Base-by-base conservation (phyloP, 2,329 filamentous ascomycete genomes). In the Diaporthe ampelina region DNA sequence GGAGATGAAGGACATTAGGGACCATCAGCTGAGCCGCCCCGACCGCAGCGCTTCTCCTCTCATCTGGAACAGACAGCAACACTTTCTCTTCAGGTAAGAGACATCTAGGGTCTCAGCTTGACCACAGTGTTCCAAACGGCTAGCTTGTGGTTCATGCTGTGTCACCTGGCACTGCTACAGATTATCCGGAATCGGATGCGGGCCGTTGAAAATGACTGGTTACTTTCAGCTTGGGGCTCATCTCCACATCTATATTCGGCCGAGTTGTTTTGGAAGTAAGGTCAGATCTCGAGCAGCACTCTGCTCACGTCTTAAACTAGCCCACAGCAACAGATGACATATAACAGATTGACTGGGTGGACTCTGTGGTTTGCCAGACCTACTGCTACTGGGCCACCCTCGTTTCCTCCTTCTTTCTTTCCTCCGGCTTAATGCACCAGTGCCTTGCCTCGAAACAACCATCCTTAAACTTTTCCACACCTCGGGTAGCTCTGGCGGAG, bases 71-170 rank as follows among this genome's bases (percentile, higher is more conserved):
- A 52, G 24, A 21, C 13, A 26, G 48, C 32, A 21, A 3, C 8
- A 5, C 17, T 3, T 52, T n/a, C 21, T 40, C 21, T 15, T 15
- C 3, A 68, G n/a, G 4, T 24, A 24, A 21, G 7, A 26, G 48
- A 40, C n/a, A 1, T 9, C 10, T 9, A 37, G n/a, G 52, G 63
- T 68, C 63, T 68, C 63, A 68, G 48, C n/a, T 68, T 68, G 63
- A 54, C n/a, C 48, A 40, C 15, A n/a, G 26, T 68, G 48, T n/a
- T 7, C 21, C 32, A 54, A 68, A 54, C 48, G n/a, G 15, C n/a
- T 40, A 32, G 40, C 63, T 40, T 68, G n/a, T 11, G 32, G 48
- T 68, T 54, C 63, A 68, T 68, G 48, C 21, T 68, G 63, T 54
- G 63, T 26, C 29, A 68, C 63, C 45, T 17, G 3, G 45, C 11